Base-by-base conservation (phyloP, 441 rosid genomes). In the Bocquillonia castaneifolia region DNA sequence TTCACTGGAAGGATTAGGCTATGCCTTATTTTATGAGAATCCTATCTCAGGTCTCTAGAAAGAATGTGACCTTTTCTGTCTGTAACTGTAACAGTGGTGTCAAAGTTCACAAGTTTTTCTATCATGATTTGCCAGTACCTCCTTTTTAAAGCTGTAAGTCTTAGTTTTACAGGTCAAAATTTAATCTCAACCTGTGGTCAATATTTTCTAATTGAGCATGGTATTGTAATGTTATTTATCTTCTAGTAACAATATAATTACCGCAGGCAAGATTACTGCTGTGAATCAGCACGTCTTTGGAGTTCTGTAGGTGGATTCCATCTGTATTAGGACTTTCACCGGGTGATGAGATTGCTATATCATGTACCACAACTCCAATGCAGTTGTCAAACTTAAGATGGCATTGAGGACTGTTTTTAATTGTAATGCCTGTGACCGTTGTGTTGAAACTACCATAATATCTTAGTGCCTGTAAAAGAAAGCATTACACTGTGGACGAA, bases 301-400 rank as follows among this genome's bases (percentile, higher is more conserved):
- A 83, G 81, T 92, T 90, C 78, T 95, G 99, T 45, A 95, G 81
- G 80, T 95, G 99, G 73, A 95, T 88, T 64, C 97, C 99, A 59
- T 92, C 99, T 0, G 98, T 95, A 70, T 95, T 92, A 45, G 97
- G 99, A 82, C 98, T 95, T 66, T 95, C 83, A 6, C 96, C 95
- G 1, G 99, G 98, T n/a, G 99, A 92, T 32, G 89, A 84, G 64
- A 88, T 22, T 48, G 22, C 70, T 20, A 92, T 61, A 70, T 88
- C 89, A 73, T 92, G 96, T 26, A 95, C 96, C 63, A 68, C 64
- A 23, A 90, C 97, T 31, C 90, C 93, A 6, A 80, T 60, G 83
- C 96, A 95, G 76, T 90, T 82, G 73, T 92, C 98, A 45, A 95
- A 92, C 80, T 90, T 89, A 75, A 95, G 95, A 75, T 95, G 99